Evolutionary conservation across 371 early-diverging fungal species (phyloP), one percentile per base, ranked within the genome.

Genomic region (Funneliformis caledonium): DNA sequence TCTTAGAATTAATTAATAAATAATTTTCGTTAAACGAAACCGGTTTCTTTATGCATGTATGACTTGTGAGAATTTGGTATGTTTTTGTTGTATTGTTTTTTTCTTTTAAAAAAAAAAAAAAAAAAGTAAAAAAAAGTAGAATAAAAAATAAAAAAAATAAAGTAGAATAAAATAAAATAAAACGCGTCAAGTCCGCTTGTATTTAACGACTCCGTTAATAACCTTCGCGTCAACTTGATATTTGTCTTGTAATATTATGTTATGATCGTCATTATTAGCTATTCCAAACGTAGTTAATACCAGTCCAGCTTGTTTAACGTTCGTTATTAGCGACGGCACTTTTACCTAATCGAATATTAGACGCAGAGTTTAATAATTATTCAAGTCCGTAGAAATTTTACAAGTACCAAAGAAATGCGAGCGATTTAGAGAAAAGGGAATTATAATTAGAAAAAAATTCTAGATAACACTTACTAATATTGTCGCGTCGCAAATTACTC

Each of bases 301-400:
- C 56, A 98, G 82, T 0, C 98, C 98, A 61, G 92, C 92, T 83
- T 96, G 94, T 82, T 98, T 98, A 80, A 97, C 93, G 42, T 93
- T 93, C 43, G 91, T 90, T 82, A 97, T 94, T 67, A 98, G 83
- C 12, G 91, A 88, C 1, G 98, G 98, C 8, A 96, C 96, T 84
- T 94, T 93, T 48, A 96, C 92, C 92, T 95, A 87, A 77, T 81
- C 62, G 60, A 43, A 33, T 7, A 45, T n/a, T 42, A 62, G 12
- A 78, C 33, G 11, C 43, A 6, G 5, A 59, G 22, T 43, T n/a
- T 64, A 76, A n/a, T 62, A 47, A 33, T 31, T 45, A n/a, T n/a
- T n/a, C n/a, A n/a, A n/a, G n/a, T n/a, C n/a, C n/a, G n/a, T n/a
- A n/a, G n/a, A n/a, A n/a, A n/a, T n/a, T n/a, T n/a, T n/a, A n/a